Conservation (phyloP, 768 basidiomycete species). For the Auriscalpium microsporum region DNA sequence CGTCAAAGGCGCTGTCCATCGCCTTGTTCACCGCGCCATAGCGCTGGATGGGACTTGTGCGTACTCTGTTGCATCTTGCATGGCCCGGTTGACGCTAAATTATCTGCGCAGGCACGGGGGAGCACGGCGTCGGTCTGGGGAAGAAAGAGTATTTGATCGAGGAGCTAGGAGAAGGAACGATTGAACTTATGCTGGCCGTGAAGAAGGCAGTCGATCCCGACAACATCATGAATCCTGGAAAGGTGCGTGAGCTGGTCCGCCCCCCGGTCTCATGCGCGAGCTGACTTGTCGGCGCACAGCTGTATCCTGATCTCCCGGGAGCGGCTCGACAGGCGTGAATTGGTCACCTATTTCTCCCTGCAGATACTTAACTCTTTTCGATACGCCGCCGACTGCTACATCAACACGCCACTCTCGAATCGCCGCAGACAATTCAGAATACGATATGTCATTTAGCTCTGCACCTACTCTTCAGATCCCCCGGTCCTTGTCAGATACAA, state of each 20-base stretch:
- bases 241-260: conserved; percentile 22
- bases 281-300: no score
- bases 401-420: no score
- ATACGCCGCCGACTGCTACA: no score
- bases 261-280: no score
- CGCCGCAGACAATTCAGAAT: no score
- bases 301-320: no score
- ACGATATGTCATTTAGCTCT: no score
- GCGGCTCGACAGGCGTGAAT: no score
- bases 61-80: conserved; percentile 17
- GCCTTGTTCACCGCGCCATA: conserved; percentile 65
- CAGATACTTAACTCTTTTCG: no score
- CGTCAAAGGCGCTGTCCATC: conserved; percentile 55
- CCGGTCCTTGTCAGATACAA: no score
- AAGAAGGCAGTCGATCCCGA: conserved; percentile 74
- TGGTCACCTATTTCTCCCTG: no score
- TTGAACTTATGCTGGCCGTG: conserved; percentile 79
- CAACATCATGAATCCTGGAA: conserved; percentile 82
- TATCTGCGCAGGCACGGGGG: conserved; percentile 54
- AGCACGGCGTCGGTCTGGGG: conserved; percentile 83
- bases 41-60: conserved; percentile 69
- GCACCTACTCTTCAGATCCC: no score
- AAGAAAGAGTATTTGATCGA: conserved; percentile 75
- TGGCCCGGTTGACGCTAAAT: not conserved
- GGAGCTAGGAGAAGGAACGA: conserved; percentile 80